phyloP scores from a whole-genome alignment of 1,139 yeast species.

The Magnusiomyces ingens region DNA sequence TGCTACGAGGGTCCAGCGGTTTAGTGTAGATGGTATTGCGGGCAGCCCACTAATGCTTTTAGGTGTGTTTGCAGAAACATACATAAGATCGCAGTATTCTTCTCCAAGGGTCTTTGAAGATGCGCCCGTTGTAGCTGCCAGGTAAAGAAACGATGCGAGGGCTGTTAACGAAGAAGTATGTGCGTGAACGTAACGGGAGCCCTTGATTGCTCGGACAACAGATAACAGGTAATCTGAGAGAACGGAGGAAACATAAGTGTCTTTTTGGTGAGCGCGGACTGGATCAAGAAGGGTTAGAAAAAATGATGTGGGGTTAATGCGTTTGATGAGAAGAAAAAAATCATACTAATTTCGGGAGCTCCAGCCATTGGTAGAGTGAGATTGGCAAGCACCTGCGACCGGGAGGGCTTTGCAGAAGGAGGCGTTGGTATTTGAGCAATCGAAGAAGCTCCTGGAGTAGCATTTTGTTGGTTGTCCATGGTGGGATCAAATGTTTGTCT shows the following conservation, averaged over 20 bases:
- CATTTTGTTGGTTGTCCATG: too few species aligned
- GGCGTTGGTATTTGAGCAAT: too few species aligned
- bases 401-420: background rate
- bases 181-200: conserved; percentile 61
- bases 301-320: background rate
- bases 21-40: too few species aligned
- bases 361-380: conserved; percentile 35
- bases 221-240: conserved; percentile 52
- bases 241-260: conserved; percentile 58
- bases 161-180: conserved; percentile 59
- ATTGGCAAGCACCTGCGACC: conserved; percentile 8
- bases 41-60: background rate
- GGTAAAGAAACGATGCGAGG: conserved; percentile 52
- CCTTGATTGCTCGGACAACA: conserved; percentile 48
- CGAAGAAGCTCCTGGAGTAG: too few species aligned
- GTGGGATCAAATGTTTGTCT: too few species aligned
- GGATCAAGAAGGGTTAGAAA: background rate
- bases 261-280: conserved; percentile 76
- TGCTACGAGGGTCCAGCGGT: too few species aligned
- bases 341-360: conserved; percentile 40
- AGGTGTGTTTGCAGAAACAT: conserved; percentile 26
- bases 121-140: conserved; percentile 61
- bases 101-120: conserved; percentile 88
- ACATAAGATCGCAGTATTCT: conserved; percentile 81
- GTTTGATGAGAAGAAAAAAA: background rate